Base-by-base conservation (phyloP, 2,329 filamentous ascomycete genomes). In the Atkinsonella hypoxylon region DNA sequence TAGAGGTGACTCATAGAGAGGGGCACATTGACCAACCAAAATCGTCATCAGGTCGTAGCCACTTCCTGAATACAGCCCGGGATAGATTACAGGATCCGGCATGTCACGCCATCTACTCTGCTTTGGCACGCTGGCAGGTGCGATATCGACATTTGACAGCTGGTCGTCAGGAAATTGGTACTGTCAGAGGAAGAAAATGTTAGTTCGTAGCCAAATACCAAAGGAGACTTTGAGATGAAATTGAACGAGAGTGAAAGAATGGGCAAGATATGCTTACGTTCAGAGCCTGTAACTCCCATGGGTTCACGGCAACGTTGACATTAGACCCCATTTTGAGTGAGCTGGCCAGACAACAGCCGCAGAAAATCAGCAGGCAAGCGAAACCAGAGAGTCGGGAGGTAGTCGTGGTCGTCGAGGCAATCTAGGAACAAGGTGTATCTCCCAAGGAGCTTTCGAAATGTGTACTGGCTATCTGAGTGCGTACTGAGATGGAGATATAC, bases 41-140 rank as follows among this genome's bases (percentile, higher is more conserved):
- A 81, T 74, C 34, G 58, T 66, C 70, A 82, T 71, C 42, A 81
- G 69, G 57, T 82, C 75, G 47, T 77, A 71, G 2, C 77, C 76
- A 44, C 71, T 79, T 4, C 70, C 68, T 4, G 75, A 70, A 55
- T 82, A 82, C 1, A 81, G 62, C 7, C 76, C 77, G 0, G 76
- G 76, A 50, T 74, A 79, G 53, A 81, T 77, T 52, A 78, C 62
- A 39, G 74, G 63, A 57, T 79, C 73, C 45, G 61, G 58, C 41
- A 63, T 55, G 34, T 54, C 55, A 40, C 59, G 58, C 61, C 64
- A 62, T 30, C 55, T 57, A 32, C 50, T 54, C 22, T 26, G 41
- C 22, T 20, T 40, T 3, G 49, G 17, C 15, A 31, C 31, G 26
- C 10, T 43, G 11, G 32, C 9, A 30, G 41, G 20, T 32, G 42